Evolutionary conservation across 164 flowering plant species (phyloP).

Genomic region (Chimonanthus praecox): DNA sequence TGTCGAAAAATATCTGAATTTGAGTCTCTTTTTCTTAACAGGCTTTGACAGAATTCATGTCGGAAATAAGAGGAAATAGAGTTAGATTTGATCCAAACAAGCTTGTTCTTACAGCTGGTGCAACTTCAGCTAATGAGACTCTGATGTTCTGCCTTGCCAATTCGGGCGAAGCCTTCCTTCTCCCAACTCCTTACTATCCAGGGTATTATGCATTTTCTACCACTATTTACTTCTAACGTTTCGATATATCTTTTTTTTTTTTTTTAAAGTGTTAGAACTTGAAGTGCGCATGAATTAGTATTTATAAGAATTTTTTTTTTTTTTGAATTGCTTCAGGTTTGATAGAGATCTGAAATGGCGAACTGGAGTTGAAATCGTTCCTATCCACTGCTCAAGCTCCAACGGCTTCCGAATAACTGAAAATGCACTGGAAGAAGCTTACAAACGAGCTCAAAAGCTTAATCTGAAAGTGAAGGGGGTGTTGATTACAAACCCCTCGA

Average conservation of each 20-base stretch:
- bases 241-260: neutral
- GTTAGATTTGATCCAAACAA: slow-evolving; percentile 35
- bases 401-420: slow-evolving; percentile 29
- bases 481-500: slow-evolving; percentile 38
- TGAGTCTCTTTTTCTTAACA: neutral
- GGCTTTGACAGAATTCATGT: slow-evolving; percentile 37
- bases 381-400: slow-evolving; percentile 30
- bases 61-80: slow-evolving; percentile 37
- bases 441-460: slow-evolving; percentile 20
- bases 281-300: neutral
- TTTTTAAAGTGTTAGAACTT: neutral
- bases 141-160: slow-evolving; percentile 48
- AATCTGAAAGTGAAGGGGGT: slow-evolving; percentile 33
- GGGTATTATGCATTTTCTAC: slow-evolving; percentile 21
- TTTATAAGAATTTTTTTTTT: neutral
- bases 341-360: slow-evolving; percentile 43
- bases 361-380: slow-evolving; percentile 33
- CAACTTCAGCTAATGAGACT: slow-evolving; percentile 47
- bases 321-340: slow-evolving; percentile 17
- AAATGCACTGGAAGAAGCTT: slow-evolving; percentile 32
- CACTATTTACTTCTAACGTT: neutral
- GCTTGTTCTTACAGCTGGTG: slow-evolving; percentile 48
- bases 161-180: slow-evolving; percentile 43
- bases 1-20: neutral
- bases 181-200: slow-evolving; percentile 49